Evolutionary conservation across 768 basidiomycete species (phyloP).

Genomic region (Boletus rubroflammeus): DNA sequence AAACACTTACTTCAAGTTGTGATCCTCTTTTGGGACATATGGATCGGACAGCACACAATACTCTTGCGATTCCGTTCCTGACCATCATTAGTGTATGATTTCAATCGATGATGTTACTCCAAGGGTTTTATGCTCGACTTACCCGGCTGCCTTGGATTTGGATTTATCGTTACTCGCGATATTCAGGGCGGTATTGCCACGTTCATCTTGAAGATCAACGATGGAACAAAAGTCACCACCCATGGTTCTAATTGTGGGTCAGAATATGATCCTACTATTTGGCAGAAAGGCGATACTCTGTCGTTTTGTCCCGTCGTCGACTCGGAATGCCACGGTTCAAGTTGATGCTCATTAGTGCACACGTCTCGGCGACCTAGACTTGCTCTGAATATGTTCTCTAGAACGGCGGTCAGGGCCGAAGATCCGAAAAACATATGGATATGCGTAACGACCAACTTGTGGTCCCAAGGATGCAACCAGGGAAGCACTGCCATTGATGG

Average conservation of each 20-base stretch:
- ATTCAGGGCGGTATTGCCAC: conserved; percentile 92
- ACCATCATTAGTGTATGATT: no score
- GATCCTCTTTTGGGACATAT: neutral
- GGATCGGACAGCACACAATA: neutral
- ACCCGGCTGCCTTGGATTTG: neutral
- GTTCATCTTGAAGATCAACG: conserved; percentile 87
- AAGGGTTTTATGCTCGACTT: neutral
- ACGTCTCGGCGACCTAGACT: neutral
- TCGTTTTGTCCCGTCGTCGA: no score
- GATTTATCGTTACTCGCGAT: conserved; percentile 48
- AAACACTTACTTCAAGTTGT: neutral
- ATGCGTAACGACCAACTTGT: no score
- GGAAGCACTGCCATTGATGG: neutral
- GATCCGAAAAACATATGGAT: no score
- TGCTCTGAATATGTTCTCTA: neutral
- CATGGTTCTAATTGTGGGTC: conserved; percentile 47
- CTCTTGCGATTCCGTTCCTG: no score
- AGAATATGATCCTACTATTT: neutral
- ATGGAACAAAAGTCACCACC: conserved; percentile 69
- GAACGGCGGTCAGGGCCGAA: neutral
- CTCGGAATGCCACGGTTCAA: no score
- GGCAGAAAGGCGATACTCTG: neutral
- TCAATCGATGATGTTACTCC: no score
- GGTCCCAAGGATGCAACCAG: neutral
- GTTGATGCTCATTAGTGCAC: neutral